Evolutionary conservation across 2,329 filamentous ascomycete species (phyloP).

Genomic region (Alternaria dauci): DNA sequence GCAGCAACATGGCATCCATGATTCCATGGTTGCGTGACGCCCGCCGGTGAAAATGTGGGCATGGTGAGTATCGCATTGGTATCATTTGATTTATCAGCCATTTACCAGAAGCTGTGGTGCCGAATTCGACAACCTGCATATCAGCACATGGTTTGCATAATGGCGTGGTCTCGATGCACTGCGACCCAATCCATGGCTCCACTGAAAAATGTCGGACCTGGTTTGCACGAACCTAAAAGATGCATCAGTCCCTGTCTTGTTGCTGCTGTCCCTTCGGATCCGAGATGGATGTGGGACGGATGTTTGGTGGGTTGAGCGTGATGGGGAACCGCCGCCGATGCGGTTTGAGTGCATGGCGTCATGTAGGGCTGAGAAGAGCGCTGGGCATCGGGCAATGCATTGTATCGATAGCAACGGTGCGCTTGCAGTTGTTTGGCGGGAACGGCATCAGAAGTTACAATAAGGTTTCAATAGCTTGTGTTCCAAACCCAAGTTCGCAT

Average conservation of each 20-base stretch:
- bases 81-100: not conserved
- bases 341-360: conserved; percentile 6
- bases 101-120: not conserved
- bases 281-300: not conserved
- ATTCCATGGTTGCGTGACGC: conserved; percentile 1
- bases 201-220: conserved; percentile 3
- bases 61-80: not conserved
- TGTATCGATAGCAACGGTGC: conserved; percentile 12
- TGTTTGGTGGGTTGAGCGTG: conserved; percentile 1
- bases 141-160: not conserved
- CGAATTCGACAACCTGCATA: not conserved
- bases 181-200: not conserved
- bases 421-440: not conserved
- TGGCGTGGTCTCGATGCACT: not conserved
- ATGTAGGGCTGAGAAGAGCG: conserved; percentile 15
- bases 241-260: conserved; percentile 10
- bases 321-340: conserved; percentile 3
- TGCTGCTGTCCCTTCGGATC: conserved; percentile 1
- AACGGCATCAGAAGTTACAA: not conserved
- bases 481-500: not conserved
- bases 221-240: not conserved
- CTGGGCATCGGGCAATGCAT: not conserved
- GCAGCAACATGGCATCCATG: not conserved
- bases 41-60: not conserved
- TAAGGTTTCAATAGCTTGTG: not conserved